A percentile compares a stretch with the other conserved stretches of the same genome.
Conservation (phyloP, 2,329 filamentous ascomycete species). For the Aspergillus brasiliensis region DNA sequence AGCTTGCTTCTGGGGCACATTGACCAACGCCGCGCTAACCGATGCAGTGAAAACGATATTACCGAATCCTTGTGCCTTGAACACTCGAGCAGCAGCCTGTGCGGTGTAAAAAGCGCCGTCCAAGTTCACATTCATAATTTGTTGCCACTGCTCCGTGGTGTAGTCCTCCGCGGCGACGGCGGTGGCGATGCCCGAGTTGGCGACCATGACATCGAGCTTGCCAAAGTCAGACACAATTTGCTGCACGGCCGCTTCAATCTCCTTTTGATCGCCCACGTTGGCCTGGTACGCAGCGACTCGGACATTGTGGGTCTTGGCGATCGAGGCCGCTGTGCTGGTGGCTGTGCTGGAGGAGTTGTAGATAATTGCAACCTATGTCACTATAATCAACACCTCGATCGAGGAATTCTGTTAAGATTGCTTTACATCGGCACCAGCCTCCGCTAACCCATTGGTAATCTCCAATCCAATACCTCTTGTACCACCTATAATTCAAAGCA, state of each 20-base stretch:
- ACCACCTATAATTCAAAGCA: not conserved
- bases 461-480: not conserved
- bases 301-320: constrained; percentile 30
- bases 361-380: not conserved
- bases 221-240: constrained; percentile 45
- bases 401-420: not conserved
- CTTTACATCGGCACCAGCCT: not conserved
- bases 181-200: constrained; percentile 43
- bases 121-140: constrained; percentile 45
- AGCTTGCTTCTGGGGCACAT: constrained; percentile 43
- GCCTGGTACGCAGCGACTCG: constrained; percentile 37
- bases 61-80: constrained; percentile 37
- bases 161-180: constrained; percentile 42
- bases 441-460: not conserved
- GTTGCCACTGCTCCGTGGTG: constrained; percentile 41
- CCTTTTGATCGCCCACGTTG: constrained; percentile 30
- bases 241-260: constrained; percentile 36
- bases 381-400: too few relatives aligned
- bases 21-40: constrained; percentile 42
- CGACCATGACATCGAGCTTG: constrained; percentile 49
- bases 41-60: constrained; percentile 44
- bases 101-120: constrained; percentile 44
- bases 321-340: not conserved
- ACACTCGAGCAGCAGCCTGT: constrained; percentile 41
- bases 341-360: not conserved